Evolutionary conservation across 306 rosid species (phyloP).

Genomic region (Rosa lucieae): DNA sequence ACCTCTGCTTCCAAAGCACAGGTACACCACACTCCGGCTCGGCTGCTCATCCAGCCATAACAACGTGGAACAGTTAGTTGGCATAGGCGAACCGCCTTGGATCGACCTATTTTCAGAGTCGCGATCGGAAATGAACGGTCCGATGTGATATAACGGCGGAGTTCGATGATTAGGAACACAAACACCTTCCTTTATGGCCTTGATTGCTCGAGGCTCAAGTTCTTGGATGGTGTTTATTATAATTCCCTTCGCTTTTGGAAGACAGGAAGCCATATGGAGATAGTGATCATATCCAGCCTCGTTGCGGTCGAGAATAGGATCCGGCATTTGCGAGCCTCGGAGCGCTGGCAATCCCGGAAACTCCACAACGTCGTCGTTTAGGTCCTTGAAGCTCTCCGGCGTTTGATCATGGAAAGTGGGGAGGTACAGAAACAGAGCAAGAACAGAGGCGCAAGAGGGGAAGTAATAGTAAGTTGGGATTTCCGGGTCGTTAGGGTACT

Average conservation of each 20-base stretch:
- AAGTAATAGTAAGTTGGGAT: constrained; percentile 26
- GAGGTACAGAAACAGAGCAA: neutral
- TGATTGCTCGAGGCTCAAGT: constrained; percentile 13
- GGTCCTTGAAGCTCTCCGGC: constrained; percentile 11
- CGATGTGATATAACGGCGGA: constrained; percentile 20
- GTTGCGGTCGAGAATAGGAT: neutral
- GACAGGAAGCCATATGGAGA: neutral
- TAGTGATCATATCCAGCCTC: neutral
- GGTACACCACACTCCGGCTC: constrained; percentile 25
- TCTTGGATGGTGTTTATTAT: constrained; percentile 17
- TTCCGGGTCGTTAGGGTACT: neutral
- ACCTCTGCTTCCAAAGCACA: constrained; percentile 30
- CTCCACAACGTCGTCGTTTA: neutral
- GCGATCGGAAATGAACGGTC: constrained; percentile 1
- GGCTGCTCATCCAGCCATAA: constrained; percentile 24
- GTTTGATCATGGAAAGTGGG: constrained; percentile 12
- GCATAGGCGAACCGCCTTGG: neutral
- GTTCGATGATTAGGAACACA: constrained; percentile 3
- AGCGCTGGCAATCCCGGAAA: constrained; percentile 20
- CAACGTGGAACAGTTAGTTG: neutral
- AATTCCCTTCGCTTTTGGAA: constrained; percentile 17
- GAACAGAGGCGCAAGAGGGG: constrained; percentile 8
- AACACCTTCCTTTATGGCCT: constrained; percentile 6
- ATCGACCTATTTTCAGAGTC: neutral
- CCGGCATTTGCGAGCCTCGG: constrained; percentile 10